These are phyloP conservation scores for Phytophthora pluvialis DNA, from an alignment of 352 stramenopile genomes.

Conservation along the genomic window DNA sequence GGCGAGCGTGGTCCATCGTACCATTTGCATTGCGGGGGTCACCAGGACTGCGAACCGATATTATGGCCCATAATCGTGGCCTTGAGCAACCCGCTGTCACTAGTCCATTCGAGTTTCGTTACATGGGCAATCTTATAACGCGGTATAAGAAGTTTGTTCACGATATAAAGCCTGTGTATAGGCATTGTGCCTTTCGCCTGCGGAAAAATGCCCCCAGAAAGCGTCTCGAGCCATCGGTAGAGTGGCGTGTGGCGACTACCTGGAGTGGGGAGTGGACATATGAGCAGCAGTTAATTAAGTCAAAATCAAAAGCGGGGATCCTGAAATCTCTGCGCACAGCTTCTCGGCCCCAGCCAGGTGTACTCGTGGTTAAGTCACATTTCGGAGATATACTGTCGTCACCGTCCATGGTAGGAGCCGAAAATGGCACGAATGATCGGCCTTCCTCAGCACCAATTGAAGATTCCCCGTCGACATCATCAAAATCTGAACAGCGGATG, in stretches of 20 bases:
- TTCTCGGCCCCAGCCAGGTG: slow-evolving; percentile 27
- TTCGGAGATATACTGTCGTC: slow-evolving; percentile 55
- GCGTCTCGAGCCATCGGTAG: slow-evolving; percentile 30
- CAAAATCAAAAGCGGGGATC: slow-evolving; percentile 43
- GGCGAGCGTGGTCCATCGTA: slow-evolving; percentile 59
- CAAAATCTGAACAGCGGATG: slow-evolving; percentile 27
- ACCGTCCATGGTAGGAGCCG: slow-evolving; percentile 8
- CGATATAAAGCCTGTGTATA: slow-evolving; percentile 66
- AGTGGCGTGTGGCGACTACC: slow-evolving; percentile 58
- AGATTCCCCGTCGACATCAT: background rate
- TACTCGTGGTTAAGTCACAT: slow-evolving; percentile 57
- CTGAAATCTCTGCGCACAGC: slow-evolving; percentile 49
- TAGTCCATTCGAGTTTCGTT: slow-evolving; percentile 65
- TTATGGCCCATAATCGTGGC: slow-evolving; percentile 46
- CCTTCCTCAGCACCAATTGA: background rate
- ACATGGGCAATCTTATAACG: slow-evolving; percentile 63
- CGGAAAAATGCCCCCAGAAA: slow-evolving; percentile 34
- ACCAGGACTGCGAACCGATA: slow-evolving; percentile 46
- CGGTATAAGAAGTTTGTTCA: slow-evolving; percentile 68
- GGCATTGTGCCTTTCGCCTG: slow-evolving; percentile 42
- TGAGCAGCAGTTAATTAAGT: slow-evolving; percentile 41
- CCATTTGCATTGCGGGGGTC: slow-evolving; percentile 67
- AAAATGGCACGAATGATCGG: background rate
- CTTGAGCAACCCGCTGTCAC: slow-evolving; percentile 36
- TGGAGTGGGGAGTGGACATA: slow-evolving; percentile 77